Conservation (phyloP, 2,329 filamentous ascomycete species). For the Colletotrichum tropicale region DNA sequence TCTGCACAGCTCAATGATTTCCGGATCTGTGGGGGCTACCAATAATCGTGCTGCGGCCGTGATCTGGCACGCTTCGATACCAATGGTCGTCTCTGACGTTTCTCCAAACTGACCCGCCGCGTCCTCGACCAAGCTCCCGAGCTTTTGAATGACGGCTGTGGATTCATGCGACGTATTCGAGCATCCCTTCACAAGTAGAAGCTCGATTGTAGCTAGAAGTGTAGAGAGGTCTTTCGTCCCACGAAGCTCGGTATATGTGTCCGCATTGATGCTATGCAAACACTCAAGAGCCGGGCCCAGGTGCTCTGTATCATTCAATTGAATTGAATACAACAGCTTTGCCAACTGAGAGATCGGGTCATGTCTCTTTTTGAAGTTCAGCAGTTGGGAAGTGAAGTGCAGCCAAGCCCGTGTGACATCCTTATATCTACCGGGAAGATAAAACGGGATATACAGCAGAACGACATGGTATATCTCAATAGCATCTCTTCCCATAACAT, state of each 20-base stretch:
- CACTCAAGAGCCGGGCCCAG: not conserved
- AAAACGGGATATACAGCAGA: not conserved
- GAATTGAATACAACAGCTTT: not conserved
- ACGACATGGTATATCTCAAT: not conserved
- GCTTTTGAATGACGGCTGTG: accelerated
- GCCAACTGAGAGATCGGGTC: not conserved
- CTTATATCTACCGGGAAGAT: not conserved
- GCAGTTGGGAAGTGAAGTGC: not conserved
- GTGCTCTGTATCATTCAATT: not conserved
- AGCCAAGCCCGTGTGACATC: not conserved
- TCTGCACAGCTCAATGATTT: not conserved
- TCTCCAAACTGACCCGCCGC: not conserved
- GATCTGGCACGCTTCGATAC: not conserved
- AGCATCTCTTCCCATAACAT: not conserved
- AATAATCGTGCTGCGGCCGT: not conserved
- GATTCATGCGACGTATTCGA: not conserved
- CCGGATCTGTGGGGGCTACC: not conserved
- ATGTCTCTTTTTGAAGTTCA: not conserved
- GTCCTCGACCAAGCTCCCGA: not conserved
- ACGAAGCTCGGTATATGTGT: accelerated
- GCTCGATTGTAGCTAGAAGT: accelerated
- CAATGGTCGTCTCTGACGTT: not conserved
- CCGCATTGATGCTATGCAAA: not conserved
- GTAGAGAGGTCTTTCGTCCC: accelerated
- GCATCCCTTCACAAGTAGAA: accelerated